Evolutionary conservation across 352 stramenopile genomes (phyloP).

Genomic region (Phytopythium vexans): DNA sequence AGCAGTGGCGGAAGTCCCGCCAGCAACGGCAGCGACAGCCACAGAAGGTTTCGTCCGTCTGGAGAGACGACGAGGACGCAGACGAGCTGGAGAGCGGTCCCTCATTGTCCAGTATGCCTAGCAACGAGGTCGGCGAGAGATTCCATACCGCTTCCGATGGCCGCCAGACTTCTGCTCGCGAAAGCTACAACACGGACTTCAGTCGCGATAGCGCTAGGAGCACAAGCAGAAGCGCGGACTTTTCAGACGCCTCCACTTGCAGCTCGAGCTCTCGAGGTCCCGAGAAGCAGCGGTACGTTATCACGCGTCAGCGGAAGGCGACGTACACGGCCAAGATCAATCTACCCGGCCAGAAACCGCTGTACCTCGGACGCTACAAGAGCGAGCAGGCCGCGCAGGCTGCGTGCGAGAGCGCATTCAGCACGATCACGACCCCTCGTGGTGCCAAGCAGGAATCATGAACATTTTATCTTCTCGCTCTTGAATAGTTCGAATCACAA

Average conservation of each 20-base stretch:
- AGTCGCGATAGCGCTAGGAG: neutral
- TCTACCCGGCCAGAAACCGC: slow-evolving; percentile 54
- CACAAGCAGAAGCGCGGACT: neutral
- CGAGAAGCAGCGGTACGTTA: slow-evolving; percentile 34
- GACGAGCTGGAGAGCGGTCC: slow-evolving; percentile 4
- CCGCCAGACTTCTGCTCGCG: no score
- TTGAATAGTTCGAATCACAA: no score
- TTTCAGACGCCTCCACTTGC: neutral
- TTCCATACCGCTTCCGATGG: no score
- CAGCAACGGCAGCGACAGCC: slow-evolving; percentile 26
- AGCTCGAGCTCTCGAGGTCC: slow-evolving; percentile 2
- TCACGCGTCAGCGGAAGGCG: slow-evolving; percentile 56
- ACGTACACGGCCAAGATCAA: slow-evolving; percentile 61
- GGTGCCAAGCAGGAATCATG: neutral
- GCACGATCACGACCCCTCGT: slow-evolving; percentile 49
- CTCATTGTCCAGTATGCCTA: neutral
- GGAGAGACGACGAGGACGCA: slow-evolving; percentile 14
- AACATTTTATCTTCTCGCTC: neutral
- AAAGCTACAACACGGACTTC: no score
- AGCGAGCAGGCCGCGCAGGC: slow-evolving; percentile 55
- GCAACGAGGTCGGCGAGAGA: no score
- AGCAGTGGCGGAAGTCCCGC: slow-evolving; percentile 53
- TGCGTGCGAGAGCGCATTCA: slow-evolving; percentile 57
- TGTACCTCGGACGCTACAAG: slow-evolving; percentile 68
- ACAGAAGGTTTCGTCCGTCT: slow-evolving; percentile 41